Evolutionary conservation across 306 rosid genomes (phyloP).

Genomic region (Begonia peltatifolia): DNA sequence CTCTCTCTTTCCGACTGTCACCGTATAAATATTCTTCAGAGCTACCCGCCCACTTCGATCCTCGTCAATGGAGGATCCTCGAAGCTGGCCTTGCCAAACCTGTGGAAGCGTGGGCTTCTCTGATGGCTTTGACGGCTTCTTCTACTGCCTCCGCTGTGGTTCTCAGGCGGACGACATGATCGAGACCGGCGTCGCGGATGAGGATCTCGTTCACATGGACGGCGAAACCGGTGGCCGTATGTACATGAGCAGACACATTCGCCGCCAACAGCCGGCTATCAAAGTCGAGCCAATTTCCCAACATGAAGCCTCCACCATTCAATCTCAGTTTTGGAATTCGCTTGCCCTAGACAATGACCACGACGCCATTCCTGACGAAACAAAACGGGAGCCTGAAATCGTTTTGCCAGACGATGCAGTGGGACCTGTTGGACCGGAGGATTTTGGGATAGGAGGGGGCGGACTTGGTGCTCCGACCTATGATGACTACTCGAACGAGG

Average conservation of each 20-base stretch:
- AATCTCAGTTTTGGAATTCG: conserved; percentile 22
- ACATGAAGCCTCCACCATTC: conserved; percentile 12
- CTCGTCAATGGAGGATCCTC: conserved; percentile 23
- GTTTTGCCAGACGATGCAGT: conserved; percentile 10
- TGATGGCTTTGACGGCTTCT: conserved; percentile 51
- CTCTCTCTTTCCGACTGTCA: no score
- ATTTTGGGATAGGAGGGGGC: conserved; percentile 25
- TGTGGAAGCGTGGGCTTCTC: conserved; percentile 34
- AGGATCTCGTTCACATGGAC: conserved; percentile 28
- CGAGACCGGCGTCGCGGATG: conserved; percentile 55
- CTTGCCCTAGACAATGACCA: conserved; percentile 22
- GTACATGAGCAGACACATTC: conserved; percentile 40
- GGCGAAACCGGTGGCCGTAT: conserved; percentile 23
- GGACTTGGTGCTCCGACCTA: conserved; percentile 5
- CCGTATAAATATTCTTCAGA: no score
- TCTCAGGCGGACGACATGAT: conserved; percentile 35
- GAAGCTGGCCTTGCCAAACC: conserved; percentile 24
- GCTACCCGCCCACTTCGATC: neutral
- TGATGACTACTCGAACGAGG: conserved; percentile 43
- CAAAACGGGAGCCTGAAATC: conserved; percentile 5
- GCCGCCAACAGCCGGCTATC: conserved; percentile 17
- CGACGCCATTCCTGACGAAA: neutral
- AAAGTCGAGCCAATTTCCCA: conserved; percentile 44
- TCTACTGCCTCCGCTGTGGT: conserved; percentile 47
- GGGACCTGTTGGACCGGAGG: conserved; percentile 34